Evolutionary conservation across 202 grass and related monocot species (phyloP).

Genomic region (Carex arenaria): DNA sequence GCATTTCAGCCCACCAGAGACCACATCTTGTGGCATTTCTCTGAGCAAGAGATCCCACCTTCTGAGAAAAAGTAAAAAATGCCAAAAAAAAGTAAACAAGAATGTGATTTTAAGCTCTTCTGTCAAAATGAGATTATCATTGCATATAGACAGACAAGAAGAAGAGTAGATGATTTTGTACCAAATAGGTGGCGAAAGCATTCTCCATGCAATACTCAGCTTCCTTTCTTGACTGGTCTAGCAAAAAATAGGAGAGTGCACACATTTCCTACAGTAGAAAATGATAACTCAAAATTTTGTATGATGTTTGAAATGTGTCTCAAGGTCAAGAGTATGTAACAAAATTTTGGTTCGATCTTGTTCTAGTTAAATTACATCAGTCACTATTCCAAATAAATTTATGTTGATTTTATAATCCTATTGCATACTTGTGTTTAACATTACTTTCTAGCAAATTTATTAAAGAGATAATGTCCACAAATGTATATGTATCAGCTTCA

Average conservation of each 20-base stretch:
- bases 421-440: not conserved
- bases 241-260: conserved; percentile 91
- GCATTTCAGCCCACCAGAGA: conserved; percentile 99
- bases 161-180: conserved; percentile 26
- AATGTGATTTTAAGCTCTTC: conserved; percentile 10
- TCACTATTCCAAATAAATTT: not conserved
- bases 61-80: conserved; percentile 50
- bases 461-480: not conserved
- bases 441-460: not conserved
- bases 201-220: conserved; percentile 96
- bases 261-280: conserved; percentile 75
- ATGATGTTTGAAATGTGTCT: not conserved
- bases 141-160: not conserved
- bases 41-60: conserved; percentile 70
- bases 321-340: not conserved
- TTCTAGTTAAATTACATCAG: not conserved
- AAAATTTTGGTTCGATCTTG: not conserved
- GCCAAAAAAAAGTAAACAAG: conserved; percentile 20
- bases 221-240: conserved; percentile 98
- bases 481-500: not conserved
- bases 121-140: conserved; percentile 11
- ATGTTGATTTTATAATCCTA: not conserved
- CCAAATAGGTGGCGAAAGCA: conserved; percentile 92
- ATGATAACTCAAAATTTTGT: not conserved
- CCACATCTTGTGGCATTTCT: conserved; percentile 96